Evolutionary conservation across 257 asterid genomes (phyloP), one percentile per base, ranked within the genome.

Genomic region (Asclepias syriaca): DNA sequence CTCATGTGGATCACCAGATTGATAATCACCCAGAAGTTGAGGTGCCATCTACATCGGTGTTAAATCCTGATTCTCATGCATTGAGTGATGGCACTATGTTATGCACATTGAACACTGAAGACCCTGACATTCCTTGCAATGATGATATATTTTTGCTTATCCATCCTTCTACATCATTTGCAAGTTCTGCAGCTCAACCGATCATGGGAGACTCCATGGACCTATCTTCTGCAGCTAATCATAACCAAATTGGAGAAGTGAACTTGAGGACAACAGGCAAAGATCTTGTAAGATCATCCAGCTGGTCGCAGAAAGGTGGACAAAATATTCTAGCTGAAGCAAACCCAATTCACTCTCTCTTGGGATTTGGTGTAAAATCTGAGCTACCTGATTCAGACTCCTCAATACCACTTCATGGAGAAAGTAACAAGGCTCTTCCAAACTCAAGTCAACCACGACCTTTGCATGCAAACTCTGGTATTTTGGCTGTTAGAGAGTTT

Each of bases 121-220:
- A 90, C 84, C 74, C 97, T 39, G 98, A 95, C 74, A 87, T 92
- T 87, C 99, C 99, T 71, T 90, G 99, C 85, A 95, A 95, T 67
- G 99, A 95, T 81, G 99, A 95, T 78, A 92, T 95, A 80, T 95
- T 95, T 90, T 87, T 95, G 83, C 99, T 95, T 75, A 95, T 91
- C 79, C 99, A 91, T 80, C 93, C 93, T 78, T 84, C 92, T 63
- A 70, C 89, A 15, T 81, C 91, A 57, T 87, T 84, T 78, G 85
- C 82, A 70, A 77, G 88, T 72, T 79, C 93, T 68, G 65, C 90
- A 68, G 72, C 86, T 69, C 93, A 84, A 71, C 83, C 84, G 48
- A 71, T 66, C 74, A 74, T 78, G 59, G 70, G 67, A 4, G 68
- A 66, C 83, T 51, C 81, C 65, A 43, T 80, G 80, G 79, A 72